Evolutionary conservation across 1,284 basidiomycete species (phyloP).

Genomic region (Pulveroboletus sp.): DNA sequence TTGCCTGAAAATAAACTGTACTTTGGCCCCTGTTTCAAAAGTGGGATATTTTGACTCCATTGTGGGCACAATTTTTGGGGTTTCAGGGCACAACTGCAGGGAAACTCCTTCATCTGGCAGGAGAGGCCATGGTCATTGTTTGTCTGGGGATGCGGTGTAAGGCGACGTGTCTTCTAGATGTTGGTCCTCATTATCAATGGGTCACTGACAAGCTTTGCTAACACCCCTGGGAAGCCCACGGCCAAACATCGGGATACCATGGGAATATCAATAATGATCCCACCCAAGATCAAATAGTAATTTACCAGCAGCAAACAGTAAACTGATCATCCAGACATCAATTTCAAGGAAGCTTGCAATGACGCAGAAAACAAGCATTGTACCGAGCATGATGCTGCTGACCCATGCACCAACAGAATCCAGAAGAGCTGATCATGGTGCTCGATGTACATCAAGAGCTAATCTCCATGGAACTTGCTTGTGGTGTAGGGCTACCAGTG

Average conservation of each 20-base stretch:
- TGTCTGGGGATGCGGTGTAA: neutral
- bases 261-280: slow-evolving; percentile 52
- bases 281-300: slow-evolving; percentile 64
- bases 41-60: too few relatives aligned
- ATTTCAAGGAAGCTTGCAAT: slow-evolving; percentile 57
- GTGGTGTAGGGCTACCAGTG: slow-evolving; percentile 57
- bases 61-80: too few relatives aligned
- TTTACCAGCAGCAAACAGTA: slow-evolving; percentile 81
- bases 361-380: slow-evolving; percentile 52
- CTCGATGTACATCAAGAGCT: slow-evolving; percentile 38
- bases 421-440: slow-evolving; percentile 49
- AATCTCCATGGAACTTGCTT: slow-evolving; percentile 51
- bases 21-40: too few relatives aligned
- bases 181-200: neutral
- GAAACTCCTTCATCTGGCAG: slow-evolving; percentile 5
- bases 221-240: slow-evolving; percentile 4
- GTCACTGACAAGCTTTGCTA: neutral
- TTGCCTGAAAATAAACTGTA: too few relatives aligned
- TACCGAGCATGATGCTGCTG: slow-evolving; percentile 49
- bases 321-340: slow-evolving; percentile 80
- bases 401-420: slow-evolving; percentile 55
- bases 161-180: neutral
- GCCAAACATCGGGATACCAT: slow-evolving; percentile 23
- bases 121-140: neutral
- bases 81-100: too few relatives aligned